A percentile compares a stretch with the other conserved stretches of the same genome.
Evolutionary conservation across 192 early-diverging fungal species (phyloP).

Genomic region (Coemansia sp.): DNA sequence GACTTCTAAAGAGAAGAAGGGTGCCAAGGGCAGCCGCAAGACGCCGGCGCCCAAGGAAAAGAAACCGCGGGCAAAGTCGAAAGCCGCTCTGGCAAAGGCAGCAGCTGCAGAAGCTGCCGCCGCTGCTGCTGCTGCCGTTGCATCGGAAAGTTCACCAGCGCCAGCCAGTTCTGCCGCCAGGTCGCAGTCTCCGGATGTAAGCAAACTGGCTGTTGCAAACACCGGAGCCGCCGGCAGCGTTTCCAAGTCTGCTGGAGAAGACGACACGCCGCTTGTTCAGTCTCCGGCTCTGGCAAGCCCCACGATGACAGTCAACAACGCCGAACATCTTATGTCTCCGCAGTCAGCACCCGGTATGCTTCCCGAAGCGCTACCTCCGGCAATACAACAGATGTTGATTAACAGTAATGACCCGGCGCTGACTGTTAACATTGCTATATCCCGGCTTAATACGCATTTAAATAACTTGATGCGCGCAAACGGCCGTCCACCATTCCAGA

Average conservation of each 20-base stretch:
- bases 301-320: neutral
- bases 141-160: neutral
- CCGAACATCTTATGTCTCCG: slow-evolving; percentile 12
- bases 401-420: neutral
- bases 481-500: slow-evolving; percentile 12
- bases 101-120: neutral
- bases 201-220: neutral
- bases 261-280: slow-evolving; percentile 3
- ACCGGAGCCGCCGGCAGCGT: neutral
- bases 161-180: slow-evolving; percentile 6
- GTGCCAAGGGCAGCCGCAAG: slow-evolving; percentile 19
- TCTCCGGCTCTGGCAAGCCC: neutral
- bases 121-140: neutral
- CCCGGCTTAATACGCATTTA: slow-evolving; percentile 20
- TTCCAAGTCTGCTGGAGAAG: neutral
- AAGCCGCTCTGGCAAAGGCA: slow-evolving; percentile 17
- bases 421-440: slow-evolving; percentile 8
- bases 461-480: slow-evolving; percentile 10
- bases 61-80: slow-evolving; percentile 32
- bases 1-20: slow-evolving; percentile 21
- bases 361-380: neutral
- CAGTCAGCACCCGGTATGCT: neutral
- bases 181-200: slow-evolving; percentile 1
- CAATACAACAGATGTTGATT: neutral
- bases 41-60: slow-evolving; percentile 24